Evolutionary conservation across 768 basidiomycete species (phyloP).

Genomic region (Pulveroboletus sp.): DNA sequence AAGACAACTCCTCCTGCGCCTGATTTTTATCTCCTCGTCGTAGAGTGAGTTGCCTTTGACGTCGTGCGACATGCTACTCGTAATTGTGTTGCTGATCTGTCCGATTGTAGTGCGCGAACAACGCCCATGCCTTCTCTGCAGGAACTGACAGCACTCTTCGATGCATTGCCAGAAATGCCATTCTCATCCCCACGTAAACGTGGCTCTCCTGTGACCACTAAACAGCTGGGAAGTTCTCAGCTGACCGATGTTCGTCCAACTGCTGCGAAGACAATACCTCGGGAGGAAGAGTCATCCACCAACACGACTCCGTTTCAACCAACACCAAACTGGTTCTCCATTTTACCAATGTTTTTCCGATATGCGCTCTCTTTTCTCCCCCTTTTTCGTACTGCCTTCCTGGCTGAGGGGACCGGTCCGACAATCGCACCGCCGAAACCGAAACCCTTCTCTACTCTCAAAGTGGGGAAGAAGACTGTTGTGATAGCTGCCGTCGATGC

Average conservation of each 20-base stretch:
- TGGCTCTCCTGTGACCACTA: not conserved
- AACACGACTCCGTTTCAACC: not conserved
- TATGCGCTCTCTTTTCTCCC: constrained; percentile 6
- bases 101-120: constrained; percentile 60
- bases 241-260: constrained; percentile 1
- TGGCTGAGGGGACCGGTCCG: constrained; percentile 25
- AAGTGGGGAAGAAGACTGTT: constrained; percentile 78
- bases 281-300: constrained; percentile 1
- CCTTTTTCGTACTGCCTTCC: not conserved
- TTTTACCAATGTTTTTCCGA: not conserved
- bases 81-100: constrained; percentile 1
- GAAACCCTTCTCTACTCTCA: constrained; percentile 77
- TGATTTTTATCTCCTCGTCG: constrained; percentile 81
- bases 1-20: constrained; percentile 73
- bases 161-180: constrained; percentile 55
- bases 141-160: constrained; percentile 74
- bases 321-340: not conserved
- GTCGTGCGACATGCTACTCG: not conserved
- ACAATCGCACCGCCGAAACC: constrained; percentile 34
- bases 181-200: constrained; percentile 54
- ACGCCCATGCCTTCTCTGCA: constrained; percentile 77
- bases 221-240: not conserved
- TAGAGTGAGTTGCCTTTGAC: constrained; percentile 57
- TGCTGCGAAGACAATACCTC: not conserved
- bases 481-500: constrained; percentile 86